Evolutionary conservation across 1,139 yeast species (phyloP).

Genomic region (Blastobotrys apis): DNA sequence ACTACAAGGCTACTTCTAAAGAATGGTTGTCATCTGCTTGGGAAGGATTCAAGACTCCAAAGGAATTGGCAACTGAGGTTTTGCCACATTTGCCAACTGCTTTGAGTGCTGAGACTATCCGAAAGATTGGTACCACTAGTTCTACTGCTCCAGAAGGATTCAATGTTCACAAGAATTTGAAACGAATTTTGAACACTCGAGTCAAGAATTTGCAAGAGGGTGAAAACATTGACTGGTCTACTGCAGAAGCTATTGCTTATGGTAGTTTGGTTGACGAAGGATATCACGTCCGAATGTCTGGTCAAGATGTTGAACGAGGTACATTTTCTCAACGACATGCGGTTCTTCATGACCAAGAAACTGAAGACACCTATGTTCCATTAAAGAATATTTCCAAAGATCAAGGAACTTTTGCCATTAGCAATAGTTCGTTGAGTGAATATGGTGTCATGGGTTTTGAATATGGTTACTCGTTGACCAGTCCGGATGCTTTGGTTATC

Average conservation of each 20-base stretch:
- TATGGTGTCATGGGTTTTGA: constrained; percentile 99
- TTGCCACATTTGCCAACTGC: constrained; percentile 97
- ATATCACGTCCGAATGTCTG: constrained; percentile 93
- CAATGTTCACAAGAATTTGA: constrained; percentile 90
- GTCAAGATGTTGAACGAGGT: constrained; percentile 99
- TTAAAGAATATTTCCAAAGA: constrained; percentile 62
- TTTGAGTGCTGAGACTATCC: constrained; percentile 65
- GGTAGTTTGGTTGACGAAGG: constrained; percentile 93
- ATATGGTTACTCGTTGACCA: constrained; percentile 95
- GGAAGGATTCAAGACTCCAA: constrained; percentile 98
- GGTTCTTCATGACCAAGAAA: constrained; percentile 91
- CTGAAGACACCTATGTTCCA: constrained; percentile 80
- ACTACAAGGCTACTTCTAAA: constrained; percentile 84
- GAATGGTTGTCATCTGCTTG: constrained; percentile 99
- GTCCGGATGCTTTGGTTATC: constrained; percentile 93
- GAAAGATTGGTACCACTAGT: constrained; percentile 71
- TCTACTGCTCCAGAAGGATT: constrained; percentile 84
- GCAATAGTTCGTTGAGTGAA: constrained; percentile 97
- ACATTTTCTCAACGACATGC: constrained; percentile 99
- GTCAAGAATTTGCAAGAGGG: constrained; percentile 84
- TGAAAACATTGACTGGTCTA: constrained; percentile 97
- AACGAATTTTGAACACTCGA: constrained; percentile 87
- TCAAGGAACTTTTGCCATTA: constrained; percentile 83
- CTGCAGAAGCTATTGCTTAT: constrained; percentile 98
- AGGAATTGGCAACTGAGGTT: constrained; percentile 91